Evolutionary conservation across 257 asterid genomes (phyloP).

Genomic region (Scutellaria minor): DNA sequence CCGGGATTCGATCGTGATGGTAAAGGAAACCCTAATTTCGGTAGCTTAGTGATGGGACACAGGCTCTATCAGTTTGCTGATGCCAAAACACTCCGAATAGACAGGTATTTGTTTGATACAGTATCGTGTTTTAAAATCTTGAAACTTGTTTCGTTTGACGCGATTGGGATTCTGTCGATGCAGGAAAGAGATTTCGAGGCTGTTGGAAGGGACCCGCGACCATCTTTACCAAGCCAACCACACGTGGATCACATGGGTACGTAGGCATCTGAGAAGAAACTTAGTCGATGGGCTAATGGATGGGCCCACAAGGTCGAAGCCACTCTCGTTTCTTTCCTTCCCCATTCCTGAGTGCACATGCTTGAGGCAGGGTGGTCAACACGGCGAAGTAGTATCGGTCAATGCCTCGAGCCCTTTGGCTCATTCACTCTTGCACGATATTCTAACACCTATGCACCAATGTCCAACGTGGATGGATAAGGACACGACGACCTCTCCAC

Average conservation of each 20-base stretch:
- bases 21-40: conserved; percentile 85
- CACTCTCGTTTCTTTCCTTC: conserved; percentile 71
- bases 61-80: conserved; percentile 71
- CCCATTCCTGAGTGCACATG: conserved; percentile 91
- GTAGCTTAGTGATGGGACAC: conserved; percentile 93
- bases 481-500: conserved; percentile 34
- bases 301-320: conserved; percentile 56
- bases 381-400: conserved; percentile 30
- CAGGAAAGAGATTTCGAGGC: conserved; percentile 66
- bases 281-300: conserved; percentile 57
- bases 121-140: background rate
- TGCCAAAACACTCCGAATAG: conserved; percentile 71
- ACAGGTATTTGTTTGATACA: conserved; percentile 56
- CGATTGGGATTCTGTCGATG: conserved; percentile 12
- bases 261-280: conserved; percentile 64
- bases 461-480: conserved; percentile 81
- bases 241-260: conserved; percentile 69
- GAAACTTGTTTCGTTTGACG: background rate
- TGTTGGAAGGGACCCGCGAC: conserved; percentile 71
- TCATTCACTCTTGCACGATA: conserved; percentile 40
- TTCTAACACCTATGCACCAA: conserved; percentile 46
- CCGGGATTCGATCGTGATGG: conserved; percentile 97
- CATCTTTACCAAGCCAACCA: conserved; percentile 79
- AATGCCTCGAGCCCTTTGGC: conserved; percentile 49
- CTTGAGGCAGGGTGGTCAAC: conserved; percentile 32